Base-by-base conservation (phyloP, 2,329 filamentous ascomycete species). In the Colletotrichum liriopes region DNA sequence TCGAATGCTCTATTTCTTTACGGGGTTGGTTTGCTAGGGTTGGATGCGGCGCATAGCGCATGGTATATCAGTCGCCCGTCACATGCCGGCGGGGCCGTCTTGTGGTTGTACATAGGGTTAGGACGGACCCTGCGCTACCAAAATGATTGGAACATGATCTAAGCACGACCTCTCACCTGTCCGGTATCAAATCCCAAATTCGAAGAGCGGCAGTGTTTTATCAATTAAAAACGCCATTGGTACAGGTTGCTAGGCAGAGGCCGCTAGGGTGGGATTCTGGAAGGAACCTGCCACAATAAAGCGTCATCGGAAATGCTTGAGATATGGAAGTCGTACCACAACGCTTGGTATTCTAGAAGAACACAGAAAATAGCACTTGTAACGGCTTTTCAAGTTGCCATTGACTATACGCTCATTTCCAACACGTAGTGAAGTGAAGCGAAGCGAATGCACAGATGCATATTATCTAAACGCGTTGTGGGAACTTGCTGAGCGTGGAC, bases 391-490 rank as follows among this genome's bases (percentile, higher is more conserved):
- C 3, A 20, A 29, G 8, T 12, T 11, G 18, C 9, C 8, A 23
- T 18, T 60, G 41, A n/a, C 29, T 35, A 41, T 18, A 51, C 12
- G 47, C 23, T n/a, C 0, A 35, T 23, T 8, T 5, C 20, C 29
- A n/a, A 20, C 32, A 16, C 16, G 29, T 18, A 54, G 26, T n/a
- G 26, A 61, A 52, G 26, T n/a, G 26, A 61, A 52, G 26, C 8
- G 45, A 39, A 61, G 47, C 7, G 9, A 8, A 29, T n/a, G 23
- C 20, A 23, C 60, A 20, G 39, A 55, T 51, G 51, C 23, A 65
- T 51, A 60, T 43, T 51, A 58, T 65, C 23, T 9, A 60, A 37
- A 39, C 7, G 41, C 60, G 23, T 39, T 11, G 29, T 37, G 35
- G 43, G 23, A 59, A 35, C 55, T 52, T 23, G 11, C 43, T 43